Evolutionary conservation across 225 moss, liverwort and hornwort species (phyloP), one percentile per base, ranked within the genome.

Genomic region (Thuidium tamariscinum): DNA sequence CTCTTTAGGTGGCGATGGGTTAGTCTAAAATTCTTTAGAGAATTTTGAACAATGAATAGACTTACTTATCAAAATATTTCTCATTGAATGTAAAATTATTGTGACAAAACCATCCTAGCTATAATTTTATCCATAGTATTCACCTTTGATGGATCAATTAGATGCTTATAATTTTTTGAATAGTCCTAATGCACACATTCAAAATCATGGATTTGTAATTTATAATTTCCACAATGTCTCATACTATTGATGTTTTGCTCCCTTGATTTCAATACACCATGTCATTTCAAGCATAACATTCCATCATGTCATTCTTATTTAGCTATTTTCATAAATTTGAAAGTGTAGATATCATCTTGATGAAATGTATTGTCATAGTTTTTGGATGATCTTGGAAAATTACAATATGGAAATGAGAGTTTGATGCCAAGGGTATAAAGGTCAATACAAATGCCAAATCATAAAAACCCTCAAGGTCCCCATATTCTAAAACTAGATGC

Each of bases 231-330:
- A 72, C 29, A 17, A 17, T 19, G 19, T 29, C 3, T 44, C 11
- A 29, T 4, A 46, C 18, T 3, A 0, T 42, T 17, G 4, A 17
- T 46, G 17, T 46, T 15, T 0, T 46, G 0, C 10, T 29, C 6
- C 16, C 6, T 44, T 42, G 2, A 17, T 17, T 46, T 18, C 6
- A 72, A 44, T 44, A 30, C 17, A 30, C 46, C 4, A 72, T 46
- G 46, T 19, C 18, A 46, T 46, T 30, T 42, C 27, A 44, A 71
- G 16, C 3, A 42, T 27, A 25, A 41, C 9, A 41, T 13, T 70
- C 5, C 16, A 41, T 41, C 13, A 22, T 42, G 26, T 26, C 20
- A 42, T 70, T 41, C 25, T 44, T 16, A 44, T 16, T 17, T 44
- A 42, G 6, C 4, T 72, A 30, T 46, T 46, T 30, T 3, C n/a